A percentile compares a stretch with the other conserved stretches of the same genome.
These are phyloP conservation scores for Colletotrichum orchidophilum DNA, from an alignment of 2,329 filamentous ascomycete genomes.

Conservation along the genomic window DNA sequence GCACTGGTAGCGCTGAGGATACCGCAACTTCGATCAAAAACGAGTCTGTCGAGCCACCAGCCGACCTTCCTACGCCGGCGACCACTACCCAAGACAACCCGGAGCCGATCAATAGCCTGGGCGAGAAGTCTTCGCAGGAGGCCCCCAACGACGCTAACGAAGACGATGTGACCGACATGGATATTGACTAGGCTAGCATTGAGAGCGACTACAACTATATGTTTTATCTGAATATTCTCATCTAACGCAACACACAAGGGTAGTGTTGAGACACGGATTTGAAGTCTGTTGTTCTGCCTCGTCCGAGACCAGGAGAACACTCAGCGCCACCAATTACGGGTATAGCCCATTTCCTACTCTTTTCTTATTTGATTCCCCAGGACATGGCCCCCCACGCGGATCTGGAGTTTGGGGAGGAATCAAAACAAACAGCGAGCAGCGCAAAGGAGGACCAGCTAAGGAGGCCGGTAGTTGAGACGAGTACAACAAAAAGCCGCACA, in stretches of 20 bases:
- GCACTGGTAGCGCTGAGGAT: slow-evolving; percentile 13
- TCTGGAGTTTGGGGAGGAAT: slow-evolving; percentile 3
- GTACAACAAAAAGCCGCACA: background rate
- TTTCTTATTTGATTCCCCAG: background rate
- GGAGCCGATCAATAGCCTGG: slow-evolving; percentile 33
- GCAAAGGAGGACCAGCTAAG: background rate
- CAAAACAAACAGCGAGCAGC: background rate
- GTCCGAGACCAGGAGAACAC: background rate
- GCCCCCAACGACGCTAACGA: slow-evolving; percentile 31
- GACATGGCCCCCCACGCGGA: background rate
- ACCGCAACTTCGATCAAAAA: slow-evolving; percentile 14
- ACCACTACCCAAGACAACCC: slow-evolving; percentile 41
- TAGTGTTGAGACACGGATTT: background rate
- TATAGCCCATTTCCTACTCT: background rate
- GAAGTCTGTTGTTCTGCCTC: background rate
- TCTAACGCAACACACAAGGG: background rate
- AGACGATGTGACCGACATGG: slow-evolving; percentile 50
- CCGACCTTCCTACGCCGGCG: slow-evolving; percentile 32
- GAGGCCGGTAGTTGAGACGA: slow-evolving; percentile 1
- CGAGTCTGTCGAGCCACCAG: slow-evolving; percentile 27
- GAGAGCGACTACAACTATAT: background rate
- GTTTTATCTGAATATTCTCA: background rate
- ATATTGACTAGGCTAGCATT: slow-evolving; percentile 44
- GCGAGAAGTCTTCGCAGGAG: slow-evolving; percentile 36
- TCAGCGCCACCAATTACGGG: background rate